These are phyloP conservation scores for Starmera dryadoides DNA, from an alignment of 805 yeast genomes.

Conservation along the genomic window DNA sequence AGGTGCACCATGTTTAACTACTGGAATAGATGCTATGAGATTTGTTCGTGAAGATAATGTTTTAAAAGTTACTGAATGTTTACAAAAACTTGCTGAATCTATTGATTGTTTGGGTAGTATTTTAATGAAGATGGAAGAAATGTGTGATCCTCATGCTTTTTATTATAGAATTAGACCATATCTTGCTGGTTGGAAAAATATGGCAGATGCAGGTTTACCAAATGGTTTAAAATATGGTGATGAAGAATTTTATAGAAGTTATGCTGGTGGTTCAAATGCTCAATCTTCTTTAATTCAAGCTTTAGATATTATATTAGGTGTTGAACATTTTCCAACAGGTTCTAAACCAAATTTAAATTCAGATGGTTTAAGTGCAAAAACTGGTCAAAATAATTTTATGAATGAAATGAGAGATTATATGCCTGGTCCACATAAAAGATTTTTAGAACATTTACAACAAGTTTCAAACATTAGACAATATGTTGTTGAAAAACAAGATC, in stretches of 20 bases:
- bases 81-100: constrained; percentile 65
- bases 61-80: constrained; percentile 30
- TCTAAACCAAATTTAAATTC: constrained; percentile 31
- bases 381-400: constrained; percentile 47
- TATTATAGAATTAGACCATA: constrained; percentile 83
- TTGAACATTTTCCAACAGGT: constrained; percentile 78
- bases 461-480: constrained; percentile 57
- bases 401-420: constrained; percentile 80
- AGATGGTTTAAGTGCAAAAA: constrained; percentile 20
- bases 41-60: constrained; percentile 43
- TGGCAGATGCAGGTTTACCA: constrained; percentile 79
- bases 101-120: constrained; percentile 70
- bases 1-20: constrained; percentile 64
- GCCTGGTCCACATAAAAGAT: constrained; percentile 83
- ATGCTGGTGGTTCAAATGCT: constrained; percentile 91
- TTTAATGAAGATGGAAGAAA: constrained; percentile 78
- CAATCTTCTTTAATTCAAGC: constrained; percentile 88
- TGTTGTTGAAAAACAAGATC: constrained; percentile 41
- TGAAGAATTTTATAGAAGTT: constrained; percentile 45
- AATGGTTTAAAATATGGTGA: constrained; percentile 75
- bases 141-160: constrained; percentile 92
- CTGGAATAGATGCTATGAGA: constrained; percentile 62
- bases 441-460: constrained; percentile 52
- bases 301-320: constrained; percentile 67
- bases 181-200: constrained; percentile 90